phyloP scores from a whole-genome alignment of 2,329 filamentous ascomycete species.

The Grosmannia clavigera region DNA sequence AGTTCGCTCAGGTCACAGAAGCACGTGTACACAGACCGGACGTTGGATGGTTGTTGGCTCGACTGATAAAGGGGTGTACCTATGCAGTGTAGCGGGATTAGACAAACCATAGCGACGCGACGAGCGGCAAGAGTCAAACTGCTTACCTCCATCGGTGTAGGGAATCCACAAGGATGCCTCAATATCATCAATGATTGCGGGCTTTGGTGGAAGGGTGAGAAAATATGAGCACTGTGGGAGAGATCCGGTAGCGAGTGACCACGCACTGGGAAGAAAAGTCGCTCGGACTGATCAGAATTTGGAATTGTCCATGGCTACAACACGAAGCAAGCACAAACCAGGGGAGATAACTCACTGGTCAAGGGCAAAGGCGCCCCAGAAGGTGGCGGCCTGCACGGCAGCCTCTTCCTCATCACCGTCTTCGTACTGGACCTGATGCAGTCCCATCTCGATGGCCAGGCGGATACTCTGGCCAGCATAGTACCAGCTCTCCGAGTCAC shows the following conservation, averaged over 20 bases:
- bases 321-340: not conserved
- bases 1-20: conserved; percentile 64
- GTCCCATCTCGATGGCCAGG: conserved; percentile 58
- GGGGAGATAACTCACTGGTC: conserved; percentile 40
- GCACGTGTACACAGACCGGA: conserved; percentile 54
- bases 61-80: conserved; percentile 41
- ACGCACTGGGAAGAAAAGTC: conserved; percentile 33
- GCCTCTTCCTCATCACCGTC: conserved; percentile 38
- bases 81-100: conserved; percentile 12
- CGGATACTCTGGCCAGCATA: conserved; percentile 61
- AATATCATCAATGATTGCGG: conserved; percentile 45
- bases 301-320: not conserved
- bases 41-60: conserved; percentile 52
- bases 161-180: conserved; percentile 48
- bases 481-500: conserved; percentile 61
- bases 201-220: conserved; percentile 44
- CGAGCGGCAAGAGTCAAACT: not conserved
- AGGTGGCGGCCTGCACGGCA: conserved; percentile 47
- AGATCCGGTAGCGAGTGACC: conserved; percentile 52
- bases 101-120: not conserved
- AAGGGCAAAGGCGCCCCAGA: conserved; percentile 50
- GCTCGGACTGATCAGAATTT: not conserved
- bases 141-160: conserved; percentile 42
- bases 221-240: conserved; percentile 48
- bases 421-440: conserved; percentile 42